A percentile compares a stretch with the other conserved stretches of the same genome.
Conservation (phyloP, 2,329 filamentous ascomycete genomes). For the Aschersonia sp. region DNA sequence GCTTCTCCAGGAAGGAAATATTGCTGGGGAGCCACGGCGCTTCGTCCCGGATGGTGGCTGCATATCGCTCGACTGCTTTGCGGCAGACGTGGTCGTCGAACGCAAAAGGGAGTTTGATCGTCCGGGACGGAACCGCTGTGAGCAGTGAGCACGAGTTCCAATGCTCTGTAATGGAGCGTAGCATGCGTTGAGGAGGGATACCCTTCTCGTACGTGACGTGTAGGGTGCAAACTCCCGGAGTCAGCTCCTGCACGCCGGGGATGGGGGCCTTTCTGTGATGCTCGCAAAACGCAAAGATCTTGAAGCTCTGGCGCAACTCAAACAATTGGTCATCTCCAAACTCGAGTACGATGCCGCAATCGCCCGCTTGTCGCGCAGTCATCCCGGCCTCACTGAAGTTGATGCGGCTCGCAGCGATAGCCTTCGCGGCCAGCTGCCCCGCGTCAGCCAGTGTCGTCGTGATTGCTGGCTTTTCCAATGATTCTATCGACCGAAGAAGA, state of each 20-base stretch:
- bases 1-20: constrained; percentile 32
- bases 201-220: constrained; percentile 13
- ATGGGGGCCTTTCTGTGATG: constrained; percentile 14
- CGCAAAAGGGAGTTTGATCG: constrained; percentile 20
- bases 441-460: constrained; percentile 8
- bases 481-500: too few species aligned
- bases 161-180: too few species aligned
- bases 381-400: too few species aligned
- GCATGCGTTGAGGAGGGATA: too few species aligned
- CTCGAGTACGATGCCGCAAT: constrained; percentile 18
- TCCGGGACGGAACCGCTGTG: constrained; percentile 13
- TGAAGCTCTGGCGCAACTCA: constrained; percentile 16
- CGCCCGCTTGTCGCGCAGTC: constrained; percentile 8
- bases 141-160: constrained; percentile 8
- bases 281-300: constrained; percentile 19
- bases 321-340: constrained; percentile 16
- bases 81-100: constrained; percentile 23
- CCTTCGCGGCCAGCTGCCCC: constrained; percentile 11
- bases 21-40: constrained; percentile 50
- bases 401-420: too few species aligned
- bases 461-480: too few species aligned
- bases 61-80: constrained; percentile 44
- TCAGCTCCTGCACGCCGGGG: constrained; percentile 14
- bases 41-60: constrained; percentile 43
- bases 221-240: constrained; percentile 19